These are phyloP conservation scores for Neofusicoccum sp. DNA, from an alignment of 2,329 filamentous ascomycete species.

Conservation along the genomic window DNA sequence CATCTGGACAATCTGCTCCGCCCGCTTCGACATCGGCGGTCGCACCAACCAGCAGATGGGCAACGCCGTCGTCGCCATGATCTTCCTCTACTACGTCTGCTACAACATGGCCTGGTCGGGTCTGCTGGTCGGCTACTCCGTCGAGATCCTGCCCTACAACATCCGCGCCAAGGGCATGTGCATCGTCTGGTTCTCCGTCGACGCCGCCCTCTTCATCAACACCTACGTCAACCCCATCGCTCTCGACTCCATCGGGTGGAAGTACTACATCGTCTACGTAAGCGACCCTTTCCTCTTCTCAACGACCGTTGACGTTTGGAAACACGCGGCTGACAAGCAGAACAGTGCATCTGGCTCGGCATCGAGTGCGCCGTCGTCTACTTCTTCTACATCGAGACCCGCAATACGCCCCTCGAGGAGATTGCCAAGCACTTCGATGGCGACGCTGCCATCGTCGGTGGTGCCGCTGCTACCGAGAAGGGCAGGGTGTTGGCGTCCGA, in stretches of 20 bases:
- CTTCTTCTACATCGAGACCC: conserved; percentile 51
- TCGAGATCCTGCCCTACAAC: conserved; percentile 51
- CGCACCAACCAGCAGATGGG: conserved; percentile 25
- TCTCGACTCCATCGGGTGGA: conserved; percentile 59
- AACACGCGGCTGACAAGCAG: neutral
- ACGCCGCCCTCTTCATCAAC: conserved; percentile 60
- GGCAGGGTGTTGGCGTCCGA: conserved; percentile 25
- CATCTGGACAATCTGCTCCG: conserved; percentile 40
- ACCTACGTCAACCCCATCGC: conserved; percentile 63
- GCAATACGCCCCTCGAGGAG: conserved; percentile 46
- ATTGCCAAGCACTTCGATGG: conserved; percentile 44
- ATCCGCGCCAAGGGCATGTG: conserved; percentile 50
- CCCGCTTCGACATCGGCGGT: conserved; percentile 36
- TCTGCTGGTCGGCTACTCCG: conserved; percentile 54
- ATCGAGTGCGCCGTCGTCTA: conserved; percentile 62
- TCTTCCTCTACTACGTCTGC: conserved; percentile 51
- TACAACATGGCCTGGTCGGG: conserved; percentile 59
- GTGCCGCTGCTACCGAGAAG: conserved; percentile 36
- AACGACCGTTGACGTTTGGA: too few relatives aligned
- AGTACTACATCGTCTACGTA: conserved; percentile 64
- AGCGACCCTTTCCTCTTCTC: conserved; percentile 11
- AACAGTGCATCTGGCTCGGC: conserved; percentile 51
- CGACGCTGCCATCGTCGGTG: conserved; percentile 53
- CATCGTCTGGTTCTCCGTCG: conserved; percentile 63
- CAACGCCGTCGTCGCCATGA: conserved; percentile 49